These are phyloP conservation scores for Hyaloscypha hepaticicola DNA, from an alignment of 495 filamentous ascomycete species.

Conservation along the genomic window DNA sequence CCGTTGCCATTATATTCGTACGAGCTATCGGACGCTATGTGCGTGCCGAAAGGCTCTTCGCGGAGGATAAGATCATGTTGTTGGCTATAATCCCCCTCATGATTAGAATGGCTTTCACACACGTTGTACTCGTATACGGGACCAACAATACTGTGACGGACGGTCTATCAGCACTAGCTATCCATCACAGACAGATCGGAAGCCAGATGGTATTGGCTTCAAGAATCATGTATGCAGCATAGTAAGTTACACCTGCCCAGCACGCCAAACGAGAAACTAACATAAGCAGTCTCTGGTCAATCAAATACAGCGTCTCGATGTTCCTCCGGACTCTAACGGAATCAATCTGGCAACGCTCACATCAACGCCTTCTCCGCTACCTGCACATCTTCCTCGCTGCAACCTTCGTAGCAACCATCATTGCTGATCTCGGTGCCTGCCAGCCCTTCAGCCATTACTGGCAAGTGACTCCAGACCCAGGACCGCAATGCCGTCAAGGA, in stretches of 20 bases:
- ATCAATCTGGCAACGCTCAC: slow-evolving; percentile 54
- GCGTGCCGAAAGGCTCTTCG: slow-evolving; percentile 75
- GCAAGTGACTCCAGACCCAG: slow-evolving; percentile 89
- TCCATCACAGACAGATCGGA: slow-evolving; percentile 46
- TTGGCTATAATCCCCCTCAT: slow-evolving; percentile 75
- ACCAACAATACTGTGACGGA: slow-evolving; percentile 74
- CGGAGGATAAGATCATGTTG: slow-evolving; percentile 86
- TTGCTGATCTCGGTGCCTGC: slow-evolving; percentile 81
- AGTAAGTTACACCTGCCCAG: slow-evolving; percentile 40
- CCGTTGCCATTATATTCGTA: slow-evolving; percentile 74
- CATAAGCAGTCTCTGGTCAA: slow-evolving; percentile 72
- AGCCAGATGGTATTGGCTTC: slow-evolving; percentile 53
- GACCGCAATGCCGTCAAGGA: slow-evolving; percentile 78
- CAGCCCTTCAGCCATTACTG: slow-evolving; percentile 82
- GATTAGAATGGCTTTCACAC: slow-evolving; percentile 79
- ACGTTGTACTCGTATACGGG: slow-evolving; percentile 77
- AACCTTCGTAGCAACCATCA: slow-evolving; percentile 80
- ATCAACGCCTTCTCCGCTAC: slow-evolving; percentile 60
- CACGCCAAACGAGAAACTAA: slow-evolving; percentile 3
- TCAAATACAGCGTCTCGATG: slow-evolving; percentile 84
- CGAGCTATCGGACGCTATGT: slow-evolving; percentile 76
- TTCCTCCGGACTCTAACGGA: slow-evolving; percentile 74
- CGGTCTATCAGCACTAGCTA: slow-evolving; percentile 42
- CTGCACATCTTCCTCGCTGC: slow-evolving; percentile 71
- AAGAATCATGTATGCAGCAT: slow-evolving; percentile 56